Evolutionary conservation across 2,329 filamentous ascomycete species (phyloP).

Genomic region (Venturia asperata): DNA sequence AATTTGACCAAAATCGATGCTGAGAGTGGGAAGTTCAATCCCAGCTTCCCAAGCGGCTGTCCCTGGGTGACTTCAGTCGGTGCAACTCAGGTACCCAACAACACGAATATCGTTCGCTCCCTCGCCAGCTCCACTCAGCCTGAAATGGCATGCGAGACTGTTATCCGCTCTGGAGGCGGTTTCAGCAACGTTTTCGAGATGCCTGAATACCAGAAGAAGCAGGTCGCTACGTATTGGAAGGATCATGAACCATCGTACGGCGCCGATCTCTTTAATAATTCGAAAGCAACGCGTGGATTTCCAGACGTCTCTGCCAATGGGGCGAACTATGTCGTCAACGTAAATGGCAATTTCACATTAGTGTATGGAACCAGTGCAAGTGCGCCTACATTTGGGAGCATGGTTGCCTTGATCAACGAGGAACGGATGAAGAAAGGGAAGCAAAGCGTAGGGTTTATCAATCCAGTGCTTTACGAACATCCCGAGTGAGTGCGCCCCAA

Average conservation of each 20-base stretch:
- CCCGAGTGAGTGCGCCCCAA: constrained; percentile 11
- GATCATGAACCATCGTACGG: constrained; percentile 12
- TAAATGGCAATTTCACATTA: constrained; percentile 14
- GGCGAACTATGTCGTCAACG: constrained; percentile 17
- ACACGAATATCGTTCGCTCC: constrained; percentile 15
- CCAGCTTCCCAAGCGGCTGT: constrained; percentile 42
- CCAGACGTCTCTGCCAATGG: constrained; percentile 20
- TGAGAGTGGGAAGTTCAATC: constrained; percentile 32
- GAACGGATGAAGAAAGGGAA: constrained; percentile 43
- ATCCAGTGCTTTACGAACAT: constrained; percentile 46
- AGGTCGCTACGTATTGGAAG: not conserved
- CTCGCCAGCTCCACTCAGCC: constrained; percentile 16
- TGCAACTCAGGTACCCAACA: constrained; percentile 22
- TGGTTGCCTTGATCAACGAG: constrained; percentile 53
- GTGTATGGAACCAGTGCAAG: constrained; percentile 18
- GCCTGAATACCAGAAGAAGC: constrained; percentile 15
- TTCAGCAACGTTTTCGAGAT: constrained; percentile 40
- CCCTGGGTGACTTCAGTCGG: constrained; percentile 44
- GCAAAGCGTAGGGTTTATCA: constrained; percentile 46
- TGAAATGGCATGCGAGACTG: constrained; percentile 27
- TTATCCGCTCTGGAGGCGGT: constrained; percentile 37
- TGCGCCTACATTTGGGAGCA: constrained; percentile 46
- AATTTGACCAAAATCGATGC: constrained; percentile 35
- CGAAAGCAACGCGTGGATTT: constrained; percentile 17
- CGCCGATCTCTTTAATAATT: constrained; percentile 16